These are phyloP conservation scores for Cladophialophora bantiana DNA, from an alignment of 2,329 filamentous ascomycete species.

Conservation along the genomic window DNA sequence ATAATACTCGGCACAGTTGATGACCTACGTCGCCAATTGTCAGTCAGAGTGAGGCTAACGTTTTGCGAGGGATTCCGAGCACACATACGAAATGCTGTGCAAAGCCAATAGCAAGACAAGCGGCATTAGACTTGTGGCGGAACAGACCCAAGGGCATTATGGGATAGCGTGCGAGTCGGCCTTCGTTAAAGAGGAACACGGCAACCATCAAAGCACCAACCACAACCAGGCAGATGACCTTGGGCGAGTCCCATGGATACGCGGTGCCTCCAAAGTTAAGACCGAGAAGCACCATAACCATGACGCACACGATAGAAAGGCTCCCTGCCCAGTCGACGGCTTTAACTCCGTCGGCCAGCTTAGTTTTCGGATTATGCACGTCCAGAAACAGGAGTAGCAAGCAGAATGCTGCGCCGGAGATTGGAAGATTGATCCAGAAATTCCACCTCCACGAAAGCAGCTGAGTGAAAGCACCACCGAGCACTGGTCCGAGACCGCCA, in stretches of 20 bases:
- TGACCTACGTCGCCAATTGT: constrained; percentile 50
- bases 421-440: constrained; percentile 64
- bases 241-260: constrained; percentile 75
- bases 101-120: constrained; percentile 48
- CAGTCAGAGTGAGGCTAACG: background rate
- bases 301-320: constrained; percentile 73
- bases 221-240: constrained; percentile 76
- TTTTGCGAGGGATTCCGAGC: constrained; percentile 52
- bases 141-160: constrained; percentile 79
- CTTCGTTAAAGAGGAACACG: constrained; percentile 75
- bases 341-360: constrained; percentile 46
- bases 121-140: constrained; percentile 64
- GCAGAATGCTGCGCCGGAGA: constrained; percentile 56
- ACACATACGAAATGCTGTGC: constrained; percentile 55
- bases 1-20: constrained; percentile 72
- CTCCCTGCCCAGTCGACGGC: constrained; percentile 64
- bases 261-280: constrained; percentile 81
- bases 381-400: constrained; percentile 61
- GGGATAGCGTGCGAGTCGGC: constrained; percentile 74
- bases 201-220: constrained; percentile 70
- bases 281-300: constrained; percentile 86
- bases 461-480: constrained; percentile 59
- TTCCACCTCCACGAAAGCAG: constrained; percentile 60
- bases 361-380: constrained; percentile 61
- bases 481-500: constrained; percentile 59